A percentile compares a stretch with the other conserved stretches of the same genome.
Evolutionary conservation across 2,329 filamentous ascomycete species (phyloP).

Genomic region (Fusarium scirpi): DNA sequence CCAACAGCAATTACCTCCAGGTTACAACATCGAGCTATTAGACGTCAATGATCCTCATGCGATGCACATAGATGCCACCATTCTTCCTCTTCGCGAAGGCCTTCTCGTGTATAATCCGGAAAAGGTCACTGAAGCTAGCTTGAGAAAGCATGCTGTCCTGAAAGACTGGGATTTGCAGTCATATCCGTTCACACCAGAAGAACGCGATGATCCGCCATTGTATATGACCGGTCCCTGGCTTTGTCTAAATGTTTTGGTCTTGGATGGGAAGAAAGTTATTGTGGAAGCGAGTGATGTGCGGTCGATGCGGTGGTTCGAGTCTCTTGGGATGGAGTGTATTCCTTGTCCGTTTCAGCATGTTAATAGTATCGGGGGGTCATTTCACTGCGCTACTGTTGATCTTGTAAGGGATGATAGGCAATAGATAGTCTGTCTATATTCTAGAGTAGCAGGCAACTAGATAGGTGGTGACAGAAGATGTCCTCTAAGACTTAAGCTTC

Average conservation of each 20-base stretch:
- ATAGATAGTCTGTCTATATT: background rate
- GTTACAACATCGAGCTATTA: background rate
- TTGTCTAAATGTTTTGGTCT: background rate
- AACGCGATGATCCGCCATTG: background rate
- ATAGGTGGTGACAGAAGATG: too few relatives aligned
- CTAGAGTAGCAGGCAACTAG: too few relatives aligned
- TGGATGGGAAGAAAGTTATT: background rate
- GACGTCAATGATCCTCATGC: background rate
- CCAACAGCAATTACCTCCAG: fast-evolving
- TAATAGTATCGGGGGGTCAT: background rate
- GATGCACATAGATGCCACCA: background rate
- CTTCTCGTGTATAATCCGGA: background rate
- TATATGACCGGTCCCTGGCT: background rate
- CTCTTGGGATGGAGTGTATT: background rate
- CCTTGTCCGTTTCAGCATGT: background rate
- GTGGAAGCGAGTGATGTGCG: background rate
- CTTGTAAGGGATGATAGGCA: background rate
- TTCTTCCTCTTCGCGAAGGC: background rate
- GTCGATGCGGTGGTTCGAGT: background rate
- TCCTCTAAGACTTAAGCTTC: too few relatives aligned
- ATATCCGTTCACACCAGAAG: background rate
- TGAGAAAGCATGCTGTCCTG: background rate
- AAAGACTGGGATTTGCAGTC: background rate
- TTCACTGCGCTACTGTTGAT: background rate
- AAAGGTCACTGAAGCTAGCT: background rate